Percentiles rank a stretch among this genome's conserved stretches.
phyloP scores from a whole-genome alignment of 148 eudicot genomes.

The Amaranthus cruentus region DNA sequence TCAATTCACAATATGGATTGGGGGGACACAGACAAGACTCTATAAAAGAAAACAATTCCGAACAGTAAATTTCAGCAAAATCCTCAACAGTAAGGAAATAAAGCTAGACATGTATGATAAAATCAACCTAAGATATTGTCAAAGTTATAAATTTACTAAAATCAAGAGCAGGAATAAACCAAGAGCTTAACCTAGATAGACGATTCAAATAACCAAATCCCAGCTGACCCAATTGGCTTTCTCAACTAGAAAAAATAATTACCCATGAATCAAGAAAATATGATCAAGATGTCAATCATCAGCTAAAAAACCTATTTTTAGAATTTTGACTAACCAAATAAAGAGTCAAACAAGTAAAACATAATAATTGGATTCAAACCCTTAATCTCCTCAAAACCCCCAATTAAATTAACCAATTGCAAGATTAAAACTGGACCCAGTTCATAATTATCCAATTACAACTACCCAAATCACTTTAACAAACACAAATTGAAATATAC shows the following conservation, averaged over 20 bases:
- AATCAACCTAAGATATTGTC: neutral
- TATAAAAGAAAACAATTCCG: neutral
- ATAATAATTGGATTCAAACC: conserved; percentile 9
- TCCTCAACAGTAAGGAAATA: neutral
- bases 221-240: neutral
- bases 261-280: conserved; percentile 3
- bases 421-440: conserved; percentile 4
- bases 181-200: neutral
- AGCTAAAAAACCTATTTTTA: conserved; percentile 9
- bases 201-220: neutral
- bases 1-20: neutral
- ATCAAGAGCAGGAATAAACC: neutral
- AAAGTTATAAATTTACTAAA: conserved; percentile 1
- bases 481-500: neutral
- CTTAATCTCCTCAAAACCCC: conserved; percentile 4
- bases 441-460: neutral
- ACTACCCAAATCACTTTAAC: conserved; percentile 7
- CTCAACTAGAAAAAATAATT: conserved; percentile 1
- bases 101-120: neutral
- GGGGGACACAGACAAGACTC: neutral
- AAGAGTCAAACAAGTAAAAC: conserved; percentile 24
- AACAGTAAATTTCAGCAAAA: conserved; percentile 5
- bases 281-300: neutral
- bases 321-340: conserved; percentile 11
- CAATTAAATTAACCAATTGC: conserved; percentile 11